These are phyloP conservation scores for Euphrasia arctica DNA, from an alignment of 305 asterid genomes.

Conservation along the genomic window DNA sequence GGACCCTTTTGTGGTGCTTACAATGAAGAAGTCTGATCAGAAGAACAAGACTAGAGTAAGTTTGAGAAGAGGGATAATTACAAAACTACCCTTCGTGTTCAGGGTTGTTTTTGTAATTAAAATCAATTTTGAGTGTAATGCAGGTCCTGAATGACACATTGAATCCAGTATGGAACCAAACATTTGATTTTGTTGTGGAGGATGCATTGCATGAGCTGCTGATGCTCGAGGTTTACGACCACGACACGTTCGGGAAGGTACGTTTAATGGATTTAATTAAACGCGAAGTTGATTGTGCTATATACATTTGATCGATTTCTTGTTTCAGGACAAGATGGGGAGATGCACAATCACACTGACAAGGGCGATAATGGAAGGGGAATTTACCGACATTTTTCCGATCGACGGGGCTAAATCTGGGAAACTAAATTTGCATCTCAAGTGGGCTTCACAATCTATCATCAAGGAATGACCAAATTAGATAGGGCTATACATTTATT, in stretches of 20 bases:
- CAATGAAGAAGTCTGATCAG: conserved; percentile 69
- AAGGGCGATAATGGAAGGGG: conserved; percentile 70
- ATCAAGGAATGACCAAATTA: conserved; percentile 39
- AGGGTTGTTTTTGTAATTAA: no score
- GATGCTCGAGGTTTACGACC: conserved; percentile 71
- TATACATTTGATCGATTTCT: neutral
- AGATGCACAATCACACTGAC: conserved; percentile 85
- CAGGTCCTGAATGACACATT: conserved; percentile 67
- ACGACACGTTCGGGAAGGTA: conserved; percentile 77
- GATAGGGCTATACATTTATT: neutral
- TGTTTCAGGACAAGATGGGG: conserved; percentile 66
- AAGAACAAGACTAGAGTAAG: conserved; percentile 66
- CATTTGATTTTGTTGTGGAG: conserved; percentile 80
- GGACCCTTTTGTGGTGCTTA: conserved; percentile 71
- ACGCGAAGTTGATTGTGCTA: neutral
- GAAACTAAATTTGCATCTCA: conserved; percentile 59
- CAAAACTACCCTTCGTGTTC: no score
- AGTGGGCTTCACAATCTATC: conserved; percentile 79
- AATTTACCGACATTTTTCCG: conserved; percentile 45
- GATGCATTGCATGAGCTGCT: conserved; percentile 78
- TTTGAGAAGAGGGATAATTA: no score
- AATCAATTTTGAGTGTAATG: no score
- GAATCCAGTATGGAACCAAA: conserved; percentile 84
- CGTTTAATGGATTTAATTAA: neutral
- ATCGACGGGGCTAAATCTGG: conserved; percentile 63